These are phyloP conservation scores for Pouteria glomerata DNA, from an alignment of 148 eudicot species.

Conservation along the genomic window DNA sequence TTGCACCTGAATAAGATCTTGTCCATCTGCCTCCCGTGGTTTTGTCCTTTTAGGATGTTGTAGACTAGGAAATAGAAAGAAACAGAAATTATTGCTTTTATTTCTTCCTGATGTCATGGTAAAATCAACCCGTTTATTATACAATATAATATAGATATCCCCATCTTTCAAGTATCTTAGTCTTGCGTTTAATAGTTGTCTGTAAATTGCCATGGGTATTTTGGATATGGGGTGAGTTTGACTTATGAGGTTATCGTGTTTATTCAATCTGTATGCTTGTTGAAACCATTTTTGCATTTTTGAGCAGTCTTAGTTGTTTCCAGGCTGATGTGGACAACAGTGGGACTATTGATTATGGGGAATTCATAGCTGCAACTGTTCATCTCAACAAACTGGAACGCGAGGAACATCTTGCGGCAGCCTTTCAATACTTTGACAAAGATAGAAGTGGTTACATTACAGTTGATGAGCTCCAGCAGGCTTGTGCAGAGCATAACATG, in stretches of 20 bases:
- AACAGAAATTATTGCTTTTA: neutral
- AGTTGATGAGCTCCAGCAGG: constrained; percentile 84
- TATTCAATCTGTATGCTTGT: neutral
- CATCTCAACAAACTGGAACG: constrained; percentile 80
- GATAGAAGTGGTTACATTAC: constrained; percentile 89
- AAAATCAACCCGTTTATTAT: neutral
- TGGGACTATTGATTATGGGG: constrained; percentile 86
- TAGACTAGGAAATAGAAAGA: neutral
- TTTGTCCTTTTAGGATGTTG: neutral
- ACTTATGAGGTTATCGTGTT: neutral
- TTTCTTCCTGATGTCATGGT: neutral
- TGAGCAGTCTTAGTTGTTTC: constrained; percentile 21
- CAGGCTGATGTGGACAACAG: constrained; percentile 93
- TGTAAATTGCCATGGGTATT: neutral
- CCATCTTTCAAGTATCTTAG: neutral
- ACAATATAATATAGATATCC: no score
- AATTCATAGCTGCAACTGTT: constrained; percentile 78
- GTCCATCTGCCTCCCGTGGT: neutral
- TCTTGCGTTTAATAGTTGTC: neutral
- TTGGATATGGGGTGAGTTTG: neutral
- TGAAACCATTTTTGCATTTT: constrained; percentile 2
- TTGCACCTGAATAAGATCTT: neutral
- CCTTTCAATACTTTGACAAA: constrained; percentile 83
- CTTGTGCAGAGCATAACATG: constrained; percentile 67
- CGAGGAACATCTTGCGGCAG: constrained; percentile 79